Percentiles rank a stretch among this genome's conserved stretches.
phyloP scores from a whole-genome alignment of 192 early-diverging fungal genomes.

The Coemansia sp. region DNA sequence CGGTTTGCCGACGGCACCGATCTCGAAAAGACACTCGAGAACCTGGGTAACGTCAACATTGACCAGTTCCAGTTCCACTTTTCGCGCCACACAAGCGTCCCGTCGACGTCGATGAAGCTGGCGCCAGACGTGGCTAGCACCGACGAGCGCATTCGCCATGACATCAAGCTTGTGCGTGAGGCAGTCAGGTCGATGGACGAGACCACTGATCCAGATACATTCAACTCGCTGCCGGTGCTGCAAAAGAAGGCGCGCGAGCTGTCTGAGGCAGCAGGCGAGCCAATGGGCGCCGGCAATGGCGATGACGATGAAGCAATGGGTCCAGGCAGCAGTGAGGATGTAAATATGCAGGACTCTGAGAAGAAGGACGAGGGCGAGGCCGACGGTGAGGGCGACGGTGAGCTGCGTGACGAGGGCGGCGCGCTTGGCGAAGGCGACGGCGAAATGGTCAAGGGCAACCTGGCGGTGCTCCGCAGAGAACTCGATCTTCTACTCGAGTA shows the following conservation, averaged over 20 bases:
- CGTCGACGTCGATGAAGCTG: constrained; percentile 49
- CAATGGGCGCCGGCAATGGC: constrained; percentile 1
- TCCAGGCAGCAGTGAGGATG: constrained; percentile 10
- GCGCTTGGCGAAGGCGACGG: constrained; percentile 7
- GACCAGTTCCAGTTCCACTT: constrained; percentile 58
- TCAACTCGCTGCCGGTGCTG: constrained; percentile 34
- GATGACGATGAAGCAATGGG: constrained; percentile 1
- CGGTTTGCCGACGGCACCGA: constrained; percentile 85
- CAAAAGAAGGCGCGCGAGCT: constrained; percentile 42
- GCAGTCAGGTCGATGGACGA: constrained; percentile 46
- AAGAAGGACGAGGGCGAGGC: constrained; percentile 12
- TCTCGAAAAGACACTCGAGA: constrained; percentile 66
- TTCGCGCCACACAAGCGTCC: constrained; percentile 42
- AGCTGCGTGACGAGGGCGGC: not conserved
- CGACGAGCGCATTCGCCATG: constrained; percentile 69
- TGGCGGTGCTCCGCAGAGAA: constrained; percentile 27
- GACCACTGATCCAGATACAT: constrained; percentile 34
- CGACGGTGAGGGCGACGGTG: constrained; percentile 4
- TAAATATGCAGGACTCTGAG: constrained; percentile 22
- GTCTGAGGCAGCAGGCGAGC: constrained; percentile 33
- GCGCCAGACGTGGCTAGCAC: constrained; percentile 73
- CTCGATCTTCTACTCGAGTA: constrained; percentile 87
- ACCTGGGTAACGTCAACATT: constrained; percentile 61
- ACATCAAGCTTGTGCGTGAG: constrained; percentile 66
- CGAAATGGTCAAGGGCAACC: constrained; percentile 15